Base-by-base conservation (phyloP, 768 basidiomycete species). In the Pulveroboletus sp. region DNA sequence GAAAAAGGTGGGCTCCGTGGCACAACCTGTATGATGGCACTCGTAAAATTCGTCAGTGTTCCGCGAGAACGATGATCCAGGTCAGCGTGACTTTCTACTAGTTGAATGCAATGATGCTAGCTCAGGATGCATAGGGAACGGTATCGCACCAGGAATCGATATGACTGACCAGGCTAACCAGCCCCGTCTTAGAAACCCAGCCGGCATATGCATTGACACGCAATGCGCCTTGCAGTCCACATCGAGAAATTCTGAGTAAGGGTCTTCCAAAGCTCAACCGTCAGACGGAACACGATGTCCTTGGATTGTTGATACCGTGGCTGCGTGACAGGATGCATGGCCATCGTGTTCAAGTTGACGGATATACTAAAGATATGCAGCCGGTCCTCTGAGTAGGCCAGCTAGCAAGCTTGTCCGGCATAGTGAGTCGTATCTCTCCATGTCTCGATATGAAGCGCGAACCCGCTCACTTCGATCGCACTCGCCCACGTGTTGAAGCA, bases 381-480 rank as follows among this genome's bases (percentile, higher is more conserved):
- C 24, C 59, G 55, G 21, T 60, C 59, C 16, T 51, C 49, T 20
- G 59, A 55, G 33, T 57, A 54, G 13, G 59, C 59, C 14, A 61
- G 43, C 59, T 59, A 58, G 11, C 51, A 44, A 8, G 50, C 55
- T 10, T 21, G 14, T 2, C 33, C 54, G 2, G 4, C 6, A 13
- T 46, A 6, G 5, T 61, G 37, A 29, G 44, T 2, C 0, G 55
- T 60, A 16, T 54, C 42, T 3, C 21, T 41, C 55, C 47, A 52
- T 1, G 51, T 58, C 11, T 40, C 52, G 16, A 54, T 50, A 6
- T 42, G 37, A 20, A 57, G 55, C 13, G 47, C 57, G 40, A 53
- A 61, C 16, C 59, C 59, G 2, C 14, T 44, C 10, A 6, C 40
- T 3, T 60, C 49, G 14, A 61, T 44, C 16, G 47, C 31, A 4